phyloP scores from a whole-genome alignment of 768 basidiomycete genomes.

The Boletus vinaceobasis region DNA sequence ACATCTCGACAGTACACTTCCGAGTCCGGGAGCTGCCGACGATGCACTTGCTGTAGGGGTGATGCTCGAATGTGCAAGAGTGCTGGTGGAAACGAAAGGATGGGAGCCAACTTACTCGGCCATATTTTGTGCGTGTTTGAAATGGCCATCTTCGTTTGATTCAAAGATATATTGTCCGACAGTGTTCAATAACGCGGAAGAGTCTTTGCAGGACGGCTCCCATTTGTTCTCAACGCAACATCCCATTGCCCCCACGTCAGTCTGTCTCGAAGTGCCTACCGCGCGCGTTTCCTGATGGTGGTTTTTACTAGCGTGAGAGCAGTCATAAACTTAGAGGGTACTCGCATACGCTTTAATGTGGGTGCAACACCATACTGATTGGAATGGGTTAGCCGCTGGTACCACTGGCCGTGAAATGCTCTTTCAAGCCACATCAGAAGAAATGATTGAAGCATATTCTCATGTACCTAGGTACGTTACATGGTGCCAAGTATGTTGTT shows the following conservation, averaged over 20 bases:
- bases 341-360: background rate
- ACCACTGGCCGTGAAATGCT: slow-evolving; percentile 83
- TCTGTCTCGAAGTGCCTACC: slow-evolving; percentile 3
- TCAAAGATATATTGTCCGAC: background rate
- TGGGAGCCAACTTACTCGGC: slow-evolving; percentile 76
- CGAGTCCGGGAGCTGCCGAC: slow-evolving; percentile 85
- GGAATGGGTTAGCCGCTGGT: slow-evolving; percentile 62
- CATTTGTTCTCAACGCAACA: slow-evolving; percentile 94
- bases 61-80: slow-evolving; percentile 87
- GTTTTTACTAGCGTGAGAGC: slow-evolving; percentile 63
- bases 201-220: slow-evolving; percentile 91
- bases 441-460: slow-evolving; percentile 92
- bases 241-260: slow-evolving; percentile 64
- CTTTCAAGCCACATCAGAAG: slow-evolving; percentile 93
- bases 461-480: slow-evolving; percentile 65
- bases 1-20: slow-evolving; percentile 87
- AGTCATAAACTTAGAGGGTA: slow-evolving; percentile 88
- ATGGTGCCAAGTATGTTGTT: background rate
- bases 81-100: slow-evolving; percentile 59
- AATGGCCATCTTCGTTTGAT: background rate
- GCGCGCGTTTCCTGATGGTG: slow-evolving; percentile 1
- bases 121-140: slow-evolving; percentile 66
- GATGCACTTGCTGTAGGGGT: slow-evolving; percentile 86
- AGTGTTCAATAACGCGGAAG: slow-evolving; percentile 97
- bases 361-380: slow-evolving; percentile 2